These are phyloP conservation scores for Rhodosporidiobolus sp. DNA, from an alignment of 768 basidiomycete genomes.

Conservation along the genomic window DNA sequence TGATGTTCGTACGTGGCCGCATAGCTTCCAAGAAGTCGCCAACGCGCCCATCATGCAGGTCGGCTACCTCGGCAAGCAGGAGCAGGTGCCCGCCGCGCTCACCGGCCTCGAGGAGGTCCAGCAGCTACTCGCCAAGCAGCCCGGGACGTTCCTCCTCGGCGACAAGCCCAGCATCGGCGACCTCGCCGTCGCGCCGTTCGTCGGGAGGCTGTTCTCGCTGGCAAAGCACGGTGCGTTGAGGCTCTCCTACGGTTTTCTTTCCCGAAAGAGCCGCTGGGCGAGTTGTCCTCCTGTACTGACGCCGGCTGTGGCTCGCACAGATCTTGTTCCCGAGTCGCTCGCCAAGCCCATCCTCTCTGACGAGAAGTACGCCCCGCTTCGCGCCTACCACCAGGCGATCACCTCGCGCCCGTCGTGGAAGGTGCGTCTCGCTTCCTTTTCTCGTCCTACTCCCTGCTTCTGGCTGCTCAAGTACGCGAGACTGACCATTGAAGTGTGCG, in stretches of 20 bases:
- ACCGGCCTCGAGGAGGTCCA: slow-evolving; percentile 9
- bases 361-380: slow-evolving; percentile 1
- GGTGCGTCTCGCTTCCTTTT: neutral
- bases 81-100: neutral
- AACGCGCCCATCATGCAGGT: neutral
- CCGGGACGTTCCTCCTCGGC: slow-evolving; percentile 23
- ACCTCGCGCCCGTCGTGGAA: slow-evolving; percentile 9
- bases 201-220: slow-evolving; percentile 5
- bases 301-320: neutral
- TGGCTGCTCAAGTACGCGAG: too few species aligned
- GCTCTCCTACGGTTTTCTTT: neutral
- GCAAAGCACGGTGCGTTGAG: slow-evolving; percentile 1
- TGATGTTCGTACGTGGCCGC: neutral
- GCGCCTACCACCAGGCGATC: slow-evolving; percentile 5
- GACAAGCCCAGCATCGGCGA: slow-evolving; percentile 15
- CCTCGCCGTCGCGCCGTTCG: slow-evolving; percentile 25
- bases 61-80: neutral
- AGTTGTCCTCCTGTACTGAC: neutral
- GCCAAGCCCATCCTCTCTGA: neutral
- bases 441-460: neutral
- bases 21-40: slow-evolving; percentile 10
- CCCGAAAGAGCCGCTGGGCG: too few species aligned
- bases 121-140: neutral
- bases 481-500: too few species aligned
- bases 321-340: neutral